A percentile compares a stretch with the other conserved stretches of the same genome.
Conservation (phyloP, 805 yeast genomes). For the Ogataea ganodermae region DNA sequence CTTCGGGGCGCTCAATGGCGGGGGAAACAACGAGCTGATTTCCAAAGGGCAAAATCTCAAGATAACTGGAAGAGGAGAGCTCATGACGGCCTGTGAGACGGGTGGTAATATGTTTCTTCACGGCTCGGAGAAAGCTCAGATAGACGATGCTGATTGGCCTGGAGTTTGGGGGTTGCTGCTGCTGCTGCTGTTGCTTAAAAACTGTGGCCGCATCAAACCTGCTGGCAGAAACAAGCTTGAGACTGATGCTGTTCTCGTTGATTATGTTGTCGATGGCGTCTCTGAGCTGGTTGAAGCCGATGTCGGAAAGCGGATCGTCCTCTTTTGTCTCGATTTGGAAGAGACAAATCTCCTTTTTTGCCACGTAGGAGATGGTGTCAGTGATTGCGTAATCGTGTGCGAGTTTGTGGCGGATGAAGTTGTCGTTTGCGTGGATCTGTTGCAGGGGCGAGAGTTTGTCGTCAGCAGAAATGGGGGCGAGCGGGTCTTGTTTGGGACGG, state of each 20-base stretch:
- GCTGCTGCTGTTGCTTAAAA: conserved; percentile 20
- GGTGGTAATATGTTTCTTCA: conserved; percentile 42
- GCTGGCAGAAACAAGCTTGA: conserved; percentile 31
- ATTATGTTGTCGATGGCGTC: conserved; percentile 37
- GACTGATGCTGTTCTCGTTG: conserved; percentile 26
- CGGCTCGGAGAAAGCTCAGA: conserved; percentile 51
- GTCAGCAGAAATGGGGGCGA: conserved; percentile 3
- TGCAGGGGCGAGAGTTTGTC: conserved; percentile 26
- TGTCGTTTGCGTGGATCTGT: conserved; percentile 32
- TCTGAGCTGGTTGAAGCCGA: conserved; percentile 33
- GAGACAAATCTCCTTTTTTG: conserved; percentile 34
- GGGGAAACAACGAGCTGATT: conserved; percentile 41
- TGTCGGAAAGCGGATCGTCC: conserved; percentile 14
- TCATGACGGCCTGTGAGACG: conserved; percentile 25
- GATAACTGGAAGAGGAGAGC: conserved; percentile 32
- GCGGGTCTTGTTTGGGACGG: neutral
- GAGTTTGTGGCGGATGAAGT: conserved; percentile 27
- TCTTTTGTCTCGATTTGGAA: conserved; percentile 31
- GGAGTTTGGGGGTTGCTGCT: conserved; percentile 12
- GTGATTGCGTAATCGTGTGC: conserved; percentile 31
- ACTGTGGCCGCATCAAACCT: conserved; percentile 32
- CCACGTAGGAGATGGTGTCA: conserved; percentile 33
- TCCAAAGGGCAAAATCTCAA: conserved; percentile 50
- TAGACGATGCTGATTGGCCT: conserved; percentile 38
- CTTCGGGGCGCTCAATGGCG: conserved; percentile 23